These are phyloP conservation scores for Leccinum longicurvipes DNA, from an alignment of 768 basidiomycete genomes.

Conservation along the genomic window DNA sequence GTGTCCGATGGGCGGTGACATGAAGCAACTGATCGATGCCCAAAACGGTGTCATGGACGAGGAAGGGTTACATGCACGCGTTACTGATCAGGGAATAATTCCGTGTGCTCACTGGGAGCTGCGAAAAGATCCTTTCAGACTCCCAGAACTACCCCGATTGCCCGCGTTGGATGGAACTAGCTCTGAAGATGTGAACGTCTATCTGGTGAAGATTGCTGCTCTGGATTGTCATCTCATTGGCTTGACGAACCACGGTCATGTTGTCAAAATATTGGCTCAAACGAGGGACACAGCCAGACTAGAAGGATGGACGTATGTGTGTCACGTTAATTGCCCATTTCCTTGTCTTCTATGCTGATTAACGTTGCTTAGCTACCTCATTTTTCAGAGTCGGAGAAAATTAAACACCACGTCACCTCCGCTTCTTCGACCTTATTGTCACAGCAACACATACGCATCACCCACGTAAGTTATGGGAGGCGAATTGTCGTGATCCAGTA, in stretches of 20 bases:
- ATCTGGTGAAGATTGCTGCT: conserved; percentile 78
- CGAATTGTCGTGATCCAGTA: background rate
- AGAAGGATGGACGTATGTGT: conserved; percentile 71
- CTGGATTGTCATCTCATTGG: conserved; percentile 72
- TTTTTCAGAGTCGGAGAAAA: conserved; percentile 61
- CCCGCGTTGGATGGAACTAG: conserved; percentile 42
- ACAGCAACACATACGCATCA: conserved; percentile 57
- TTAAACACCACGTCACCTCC: conserved; percentile 47
- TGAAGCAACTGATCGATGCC: conserved; percentile 36
- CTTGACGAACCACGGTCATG: conserved; percentile 76
- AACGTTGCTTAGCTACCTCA: conserved; percentile 55
- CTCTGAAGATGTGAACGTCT: conserved; percentile 32
- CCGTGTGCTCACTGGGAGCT: conserved; percentile 63
- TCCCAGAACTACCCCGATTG: conserved; percentile 60
- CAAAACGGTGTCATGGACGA: conserved; percentile 48
- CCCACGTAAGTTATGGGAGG: conserved; percentile 59
- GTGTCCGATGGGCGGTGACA: conserved; percentile 58
- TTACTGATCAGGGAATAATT: conserved; percentile 42
- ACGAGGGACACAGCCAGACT: conserved; percentile 37
- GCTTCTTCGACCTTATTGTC: conserved; percentile 34
- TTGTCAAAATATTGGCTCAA: conserved; percentile 57
- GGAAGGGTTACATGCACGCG: conserved; percentile 28
- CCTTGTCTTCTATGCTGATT: background rate
- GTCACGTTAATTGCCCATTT: conserved; percentile 20
- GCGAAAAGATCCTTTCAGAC: conserved; percentile 46